Evolutionary conservation across 768 basidiomycete genomes (phyloP).

Genomic region (Pleurotus eryngii): DNA sequence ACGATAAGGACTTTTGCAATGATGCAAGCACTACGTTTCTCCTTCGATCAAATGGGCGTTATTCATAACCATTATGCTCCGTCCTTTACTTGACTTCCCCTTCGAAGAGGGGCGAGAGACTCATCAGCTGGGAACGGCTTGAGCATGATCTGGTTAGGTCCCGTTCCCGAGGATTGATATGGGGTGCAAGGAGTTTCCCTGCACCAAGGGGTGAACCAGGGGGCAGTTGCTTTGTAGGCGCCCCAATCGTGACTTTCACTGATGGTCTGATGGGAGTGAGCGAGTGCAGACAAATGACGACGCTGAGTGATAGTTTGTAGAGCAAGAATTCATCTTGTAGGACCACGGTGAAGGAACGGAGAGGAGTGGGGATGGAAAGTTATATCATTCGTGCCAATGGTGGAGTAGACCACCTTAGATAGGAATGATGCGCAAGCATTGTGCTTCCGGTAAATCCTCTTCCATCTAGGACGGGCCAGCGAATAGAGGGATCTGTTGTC

Average conservation of each 20-base stretch:
- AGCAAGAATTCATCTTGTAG: slow-evolving; percentile 44
- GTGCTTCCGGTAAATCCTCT: slow-evolving; percentile 41
- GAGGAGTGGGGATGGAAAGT: slow-evolving; percentile 10
- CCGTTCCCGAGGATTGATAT: slow-evolving; percentile 41
- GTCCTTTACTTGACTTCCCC: slow-evolving; percentile 25
- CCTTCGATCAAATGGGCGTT: slow-evolving; percentile 53
- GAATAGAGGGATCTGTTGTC: slow-evolving; percentile 23
- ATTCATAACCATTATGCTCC: slow-evolving; percentile 20
- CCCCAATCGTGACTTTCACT: neutral
- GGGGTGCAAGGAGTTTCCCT: slow-evolving; percentile 60
- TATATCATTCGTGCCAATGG: slow-evolving; percentile 28
- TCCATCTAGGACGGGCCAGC: slow-evolving; percentile 19
- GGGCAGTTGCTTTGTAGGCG: slow-evolving; percentile 46
- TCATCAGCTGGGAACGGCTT: slow-evolving; percentile 33
- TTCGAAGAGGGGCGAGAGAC: slow-evolving; percentile 16
- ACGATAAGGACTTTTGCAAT: slow-evolving; percentile 3
- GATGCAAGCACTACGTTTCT: slow-evolving; percentile 17
- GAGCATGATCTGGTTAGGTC: slow-evolving; percentile 32
- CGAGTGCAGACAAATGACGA: slow-evolving; percentile 37
- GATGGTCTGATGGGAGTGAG: neutral
- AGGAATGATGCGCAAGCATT: slow-evolving; percentile 49
- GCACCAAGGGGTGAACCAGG: slow-evolving; percentile 54
- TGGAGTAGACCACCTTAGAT: slow-evolving; percentile 49
- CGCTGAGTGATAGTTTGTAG: slow-evolving; percentile 54
- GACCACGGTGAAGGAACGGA: slow-evolving; percentile 10